These are phyloP conservation scores for Otatea glauca DNA, from an alignment of 176 grass and related monocot genomes.

Conservation along the genomic window DNA sequence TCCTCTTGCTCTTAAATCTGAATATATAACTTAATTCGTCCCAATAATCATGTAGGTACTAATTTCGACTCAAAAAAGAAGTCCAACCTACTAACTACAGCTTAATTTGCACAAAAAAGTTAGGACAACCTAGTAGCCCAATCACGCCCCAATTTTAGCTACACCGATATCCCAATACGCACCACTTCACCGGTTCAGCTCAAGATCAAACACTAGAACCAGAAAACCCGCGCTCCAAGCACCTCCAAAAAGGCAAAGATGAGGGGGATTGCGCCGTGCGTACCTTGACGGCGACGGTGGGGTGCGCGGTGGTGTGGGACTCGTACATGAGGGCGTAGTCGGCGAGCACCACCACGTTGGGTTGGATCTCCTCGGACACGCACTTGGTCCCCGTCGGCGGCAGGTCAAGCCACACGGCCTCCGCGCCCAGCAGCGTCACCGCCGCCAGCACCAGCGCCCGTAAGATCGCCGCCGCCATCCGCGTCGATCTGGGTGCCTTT, in stretches of 20 bases:
- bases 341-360: constrained; percentile 88
- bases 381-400: constrained; percentile 88
- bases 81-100: neutral
- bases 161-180: neutral
- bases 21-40: neutral
- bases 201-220: constrained; percentile 15
- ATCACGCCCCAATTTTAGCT: neutral
- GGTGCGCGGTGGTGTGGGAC: constrained; percentile 48
- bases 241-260: neutral
- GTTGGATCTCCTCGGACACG: constrained; percentile 98
- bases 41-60: neutral
- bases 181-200: constrained; percentile 5
- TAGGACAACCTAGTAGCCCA: neutral
- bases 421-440: constrained; percentile 17
- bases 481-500: constrained; percentile 41
- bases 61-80: neutral
- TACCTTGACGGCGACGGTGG: constrained; percentile 84
- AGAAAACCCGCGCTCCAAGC: constrained; percentile 4
- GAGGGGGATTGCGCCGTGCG: neutral
- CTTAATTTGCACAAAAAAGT: neutral
- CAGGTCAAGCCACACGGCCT: constrained; percentile 81
- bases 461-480: constrained; percentile 30
- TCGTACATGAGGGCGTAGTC: constrained; percentile 76
- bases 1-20: neutral
- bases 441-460: constrained; percentile 27